A percentile compares a stretch with the other conserved stretches of the same genome.
phyloP scores from a whole-genome alignment of 805 yeast species.

The Pichia nakasei region DNA sequence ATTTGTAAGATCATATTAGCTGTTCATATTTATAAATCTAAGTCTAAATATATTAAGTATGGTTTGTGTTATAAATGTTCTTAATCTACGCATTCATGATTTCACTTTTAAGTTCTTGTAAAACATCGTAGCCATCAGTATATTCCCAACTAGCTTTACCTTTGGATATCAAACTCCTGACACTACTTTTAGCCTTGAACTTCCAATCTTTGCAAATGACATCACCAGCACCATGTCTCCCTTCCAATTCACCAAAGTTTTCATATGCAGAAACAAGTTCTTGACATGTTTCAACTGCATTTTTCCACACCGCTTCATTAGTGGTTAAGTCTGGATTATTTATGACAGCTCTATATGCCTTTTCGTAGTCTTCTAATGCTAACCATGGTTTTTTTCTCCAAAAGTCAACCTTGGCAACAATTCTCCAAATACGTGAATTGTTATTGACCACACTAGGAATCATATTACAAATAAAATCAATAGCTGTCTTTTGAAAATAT shows the following conservation, averaged over 20 bases:
- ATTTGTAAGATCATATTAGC: no score
- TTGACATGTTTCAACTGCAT: conserved; percentile 67
- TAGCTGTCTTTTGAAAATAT: conserved; percentile 59
- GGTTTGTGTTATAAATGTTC: no score
- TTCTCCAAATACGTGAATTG: conserved; percentile 66
- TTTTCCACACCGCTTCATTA: conserved; percentile 60
- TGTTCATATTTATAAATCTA: no score
- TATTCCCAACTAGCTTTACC: conserved; percentile 78
- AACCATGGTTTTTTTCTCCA: conserved; percentile 89
- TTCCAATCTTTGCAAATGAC: conserved; percentile 91
- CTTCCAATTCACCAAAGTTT: conserved; percentile 76
- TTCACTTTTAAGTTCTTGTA: conserved; percentile 44
- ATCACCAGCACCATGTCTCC: conserved; percentile 71
- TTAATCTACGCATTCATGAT: conserved; percentile 11
- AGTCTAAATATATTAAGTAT: no score
- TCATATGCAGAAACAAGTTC: conserved; percentile 83
- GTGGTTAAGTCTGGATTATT: conserved; percentile 56
- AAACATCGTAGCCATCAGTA: conserved; percentile 63
- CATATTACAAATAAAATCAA: conserved; percentile 60
- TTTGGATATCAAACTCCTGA: conserved; percentile 68
- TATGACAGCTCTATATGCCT: conserved; percentile 68
- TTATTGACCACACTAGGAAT: conserved; percentile 65
- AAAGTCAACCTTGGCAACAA: conserved; percentile 74
- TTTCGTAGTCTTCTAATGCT: conserved; percentile 76
- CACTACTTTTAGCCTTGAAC: conserved; percentile 64